These are phyloP conservation scores for Colletotrichum sp. DNA, from an alignment of 2,329 filamentous ascomycete species.

Conservation along the genomic window DNA sequence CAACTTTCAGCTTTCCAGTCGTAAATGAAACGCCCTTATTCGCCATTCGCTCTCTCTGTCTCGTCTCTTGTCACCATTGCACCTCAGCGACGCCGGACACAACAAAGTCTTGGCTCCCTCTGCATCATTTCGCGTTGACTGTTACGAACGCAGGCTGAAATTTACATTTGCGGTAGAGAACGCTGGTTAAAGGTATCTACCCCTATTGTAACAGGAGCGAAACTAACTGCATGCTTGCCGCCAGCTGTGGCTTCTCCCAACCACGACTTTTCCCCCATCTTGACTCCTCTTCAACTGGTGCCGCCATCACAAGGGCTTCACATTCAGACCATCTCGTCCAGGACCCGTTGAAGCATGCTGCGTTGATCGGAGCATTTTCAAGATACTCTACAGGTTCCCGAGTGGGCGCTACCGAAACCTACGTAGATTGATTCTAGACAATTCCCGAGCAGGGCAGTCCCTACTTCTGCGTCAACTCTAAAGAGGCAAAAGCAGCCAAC, in stretches of 20 bases:
- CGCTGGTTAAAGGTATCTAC: not conserved
- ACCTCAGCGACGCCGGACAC: not conserved
- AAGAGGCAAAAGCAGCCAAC: not conserved
- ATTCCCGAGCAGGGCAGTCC: not conserved
- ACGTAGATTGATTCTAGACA: not conserved
- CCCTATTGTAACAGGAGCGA: not conserved
- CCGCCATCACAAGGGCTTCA: not conserved
- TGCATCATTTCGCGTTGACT: not conserved
- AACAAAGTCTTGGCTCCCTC: not conserved
- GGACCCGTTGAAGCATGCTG: not conserved
- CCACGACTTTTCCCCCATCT: not conserved
- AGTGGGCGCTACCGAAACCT: not conserved
- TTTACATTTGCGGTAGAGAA: not conserved
- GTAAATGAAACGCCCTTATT: conserved; percentile 18
- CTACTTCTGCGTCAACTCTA: not conserved
- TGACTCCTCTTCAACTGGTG: not conserved
- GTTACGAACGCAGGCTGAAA: not conserved
- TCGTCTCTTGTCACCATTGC: conserved; percentile 1
- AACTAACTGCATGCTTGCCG: not conserved
- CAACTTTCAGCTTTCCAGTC: conserved; percentile 10
- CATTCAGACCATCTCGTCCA: not conserved
- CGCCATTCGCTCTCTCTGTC: conserved; percentile 9
- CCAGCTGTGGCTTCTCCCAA: not conserved
- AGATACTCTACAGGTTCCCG: not conserved
- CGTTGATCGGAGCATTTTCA: not conserved